Conservation (phyloP, 2,329 filamentous ascomycete species). For the Canariomyces notabilis region DNA sequence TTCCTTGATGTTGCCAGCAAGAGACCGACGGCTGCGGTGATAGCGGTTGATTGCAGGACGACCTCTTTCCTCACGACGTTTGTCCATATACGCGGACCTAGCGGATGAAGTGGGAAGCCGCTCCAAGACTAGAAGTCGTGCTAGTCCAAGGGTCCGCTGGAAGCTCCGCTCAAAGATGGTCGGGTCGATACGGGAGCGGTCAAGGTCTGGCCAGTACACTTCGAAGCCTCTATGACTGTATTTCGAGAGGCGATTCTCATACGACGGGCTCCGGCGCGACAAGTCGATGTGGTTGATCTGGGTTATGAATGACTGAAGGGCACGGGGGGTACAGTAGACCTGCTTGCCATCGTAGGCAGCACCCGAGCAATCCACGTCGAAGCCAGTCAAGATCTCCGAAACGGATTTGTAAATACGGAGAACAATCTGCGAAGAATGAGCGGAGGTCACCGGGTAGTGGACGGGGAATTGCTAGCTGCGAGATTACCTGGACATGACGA, state of each 20-base stretch:
- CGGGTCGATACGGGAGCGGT: slow-evolving; percentile 72
- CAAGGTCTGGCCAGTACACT: slow-evolving; percentile 70
- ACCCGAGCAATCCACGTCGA: slow-evolving; percentile 81
- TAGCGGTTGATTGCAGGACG: slow-evolving; percentile 52
- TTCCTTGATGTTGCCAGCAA: slow-evolving; percentile 70
- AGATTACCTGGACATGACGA: slow-evolving; percentile 62
- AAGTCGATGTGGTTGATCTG: slow-evolving; percentile 79
- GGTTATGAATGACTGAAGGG: slow-evolving; percentile 72
- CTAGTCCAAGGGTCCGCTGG: slow-evolving; percentile 67
- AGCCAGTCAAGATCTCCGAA: slow-evolving; percentile 79
- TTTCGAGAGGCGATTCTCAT: slow-evolving; percentile 81
- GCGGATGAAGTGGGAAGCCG: slow-evolving; percentile 65
- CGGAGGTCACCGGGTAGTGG: not conserved
- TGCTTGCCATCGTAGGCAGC: slow-evolving; percentile 76
- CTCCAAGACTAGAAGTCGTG: slow-evolving; percentile 74
- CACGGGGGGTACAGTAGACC: slow-evolving; percentile 73
- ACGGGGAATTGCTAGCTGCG: not conserved
- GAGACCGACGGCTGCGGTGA: slow-evolving; percentile 31
- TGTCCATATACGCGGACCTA: slow-evolving; percentile 64
- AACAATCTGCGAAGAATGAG: slow-evolving; percentile 56
- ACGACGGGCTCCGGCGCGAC: slow-evolving; percentile 73
- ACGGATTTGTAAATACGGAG: slow-evolving; percentile 79
- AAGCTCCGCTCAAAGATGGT: slow-evolving; percentile 85
- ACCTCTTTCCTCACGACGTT: slow-evolving; percentile 67
- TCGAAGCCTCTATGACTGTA: slow-evolving; percentile 83